Base-by-base conservation (phyloP, 2,329 filamentous ascomycete genomes). In the Diatrype stigma region DNA sequence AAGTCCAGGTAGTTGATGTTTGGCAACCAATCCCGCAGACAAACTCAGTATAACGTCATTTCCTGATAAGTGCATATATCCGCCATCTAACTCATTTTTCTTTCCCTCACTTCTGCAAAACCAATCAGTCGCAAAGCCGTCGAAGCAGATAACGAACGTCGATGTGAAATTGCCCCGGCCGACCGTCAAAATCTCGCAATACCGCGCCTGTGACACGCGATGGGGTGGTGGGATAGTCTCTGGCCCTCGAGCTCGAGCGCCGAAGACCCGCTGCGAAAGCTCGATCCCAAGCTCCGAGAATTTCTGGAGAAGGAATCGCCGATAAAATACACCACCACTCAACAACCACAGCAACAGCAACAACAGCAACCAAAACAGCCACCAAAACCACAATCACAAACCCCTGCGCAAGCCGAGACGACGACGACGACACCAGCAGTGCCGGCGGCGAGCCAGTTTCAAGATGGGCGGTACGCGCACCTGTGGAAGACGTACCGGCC, bases 401-500 rank as follows among this genome's bases (percentile, higher is more conserved):
- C n/a, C n/a, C 40, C 40, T 52, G 42, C 19, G 30, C 30, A 14
- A 34, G 7, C 7, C 34, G 34, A 37, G n/a, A 37, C 6, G 6
- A 17, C 16, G 12, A 12, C 12, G 16, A 16, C n/a, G 6, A 37
- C 34, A 37, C 6, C 34, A 37, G 28, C 42, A 3, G 75, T 81
- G 6, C 81, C 80, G 1, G 60, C 63, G 1, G 72, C 77, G 56
- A 81, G 78, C 59, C 69, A 81, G 22, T 84, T 76, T 64, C 78
- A 74, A 50, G 81, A 84, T 63, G 81, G 81, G n/a, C 77, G 81
- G 42, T 84, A 84, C 70, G 90, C 92, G 50, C 82, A 97, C 67
- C 77, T 99, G 30, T 99, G 94, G 94, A 93, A 91, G 71, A 90
- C 82, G 52, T 99, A 99, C 77, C 81, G 81, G 52, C 86, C 93